phyloP scores from a whole-genome alignment of 306 rosid genomes.

The Ochetophila trinervis region DNA sequence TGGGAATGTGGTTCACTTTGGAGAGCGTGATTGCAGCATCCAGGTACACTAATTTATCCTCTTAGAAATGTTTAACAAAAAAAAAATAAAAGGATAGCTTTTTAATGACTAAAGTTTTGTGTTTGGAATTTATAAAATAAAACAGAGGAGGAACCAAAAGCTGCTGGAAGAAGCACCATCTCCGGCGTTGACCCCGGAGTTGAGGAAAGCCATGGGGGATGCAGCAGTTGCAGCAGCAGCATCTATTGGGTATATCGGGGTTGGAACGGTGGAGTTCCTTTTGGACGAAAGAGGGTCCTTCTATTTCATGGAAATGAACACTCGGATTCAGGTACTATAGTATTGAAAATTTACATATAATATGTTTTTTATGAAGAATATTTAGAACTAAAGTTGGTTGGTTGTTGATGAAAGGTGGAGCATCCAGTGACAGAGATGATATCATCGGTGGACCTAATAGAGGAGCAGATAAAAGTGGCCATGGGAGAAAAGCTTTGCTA shows the following conservation, averaged over 20 bases:
- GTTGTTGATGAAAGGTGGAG: constrained; percentile 62
- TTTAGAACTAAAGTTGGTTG: neutral
- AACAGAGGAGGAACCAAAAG: constrained; percentile 91
- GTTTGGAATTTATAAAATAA: neutral
- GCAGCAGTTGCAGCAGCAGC: constrained; percentile 99
- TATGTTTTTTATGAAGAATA: neutral
- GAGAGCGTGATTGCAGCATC: constrained; percentile 99
- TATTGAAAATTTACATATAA: constrained; percentile 3
- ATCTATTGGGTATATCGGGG: constrained; percentile 93
- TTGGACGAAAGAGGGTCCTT: constrained; percentile 99
- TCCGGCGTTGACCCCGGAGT: constrained; percentile 92
- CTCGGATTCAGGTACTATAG: constrained; percentile 84
- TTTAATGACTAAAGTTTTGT: too few species aligned
- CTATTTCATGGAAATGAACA: constrained; percentile 99
- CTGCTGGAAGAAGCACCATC: constrained; percentile 99
- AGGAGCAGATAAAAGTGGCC: constrained; percentile 95
- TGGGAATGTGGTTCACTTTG: constrained; percentile 96
- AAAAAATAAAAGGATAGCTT: too few species aligned
- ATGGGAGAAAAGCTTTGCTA: constrained; percentile 81
- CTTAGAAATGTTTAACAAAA: too few species aligned
- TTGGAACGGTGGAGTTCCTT: constrained; percentile 92
- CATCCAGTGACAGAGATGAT: constrained; percentile 99
- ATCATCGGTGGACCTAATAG: constrained; percentile 89
- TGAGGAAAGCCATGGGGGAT: constrained; percentile 98
- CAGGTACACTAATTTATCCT: constrained; percentile 54